phyloP scores from a whole-genome alignment of 441 rosid genomes.

The Populus trichocarpa region DNA sequence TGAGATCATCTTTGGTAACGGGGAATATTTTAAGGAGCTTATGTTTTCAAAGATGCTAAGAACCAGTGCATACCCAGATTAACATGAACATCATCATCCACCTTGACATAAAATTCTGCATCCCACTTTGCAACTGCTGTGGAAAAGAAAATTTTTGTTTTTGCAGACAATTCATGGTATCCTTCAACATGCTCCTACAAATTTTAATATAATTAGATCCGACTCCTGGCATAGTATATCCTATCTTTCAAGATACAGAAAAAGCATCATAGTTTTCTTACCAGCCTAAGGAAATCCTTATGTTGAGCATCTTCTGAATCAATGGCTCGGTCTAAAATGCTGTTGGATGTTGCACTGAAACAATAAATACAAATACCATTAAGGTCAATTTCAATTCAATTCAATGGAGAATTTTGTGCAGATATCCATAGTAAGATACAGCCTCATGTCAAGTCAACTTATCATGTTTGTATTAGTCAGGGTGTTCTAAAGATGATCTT shows the following conservation, averaged over 20 bases:
- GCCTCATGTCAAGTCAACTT: background rate
- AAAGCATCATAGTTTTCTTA: slow-evolving; percentile 16
- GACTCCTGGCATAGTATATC: background rate
- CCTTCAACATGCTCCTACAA: slow-evolving; percentile 90
- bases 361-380: slow-evolving; percentile 3
- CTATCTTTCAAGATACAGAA: background rate
- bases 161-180: slow-evolving; percentile 88
- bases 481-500: background rate
- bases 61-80: slow-evolving; percentile 57
- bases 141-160: slow-evolving; percentile 74
- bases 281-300: slow-evolving; percentile 92
- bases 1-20: background rate
- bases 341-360: slow-evolving; percentile 78
- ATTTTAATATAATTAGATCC: background rate
- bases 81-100: slow-evolving; percentile 92
- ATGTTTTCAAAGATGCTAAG: background rate
- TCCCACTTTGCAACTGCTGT: slow-evolving; percentile 85
- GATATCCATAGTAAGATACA: background rate
- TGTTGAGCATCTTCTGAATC: slow-evolving; percentile 87
- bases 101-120: slow-evolving; percentile 90
- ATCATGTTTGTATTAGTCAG: background rate
- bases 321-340: slow-evolving; percentile 89
- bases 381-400: slow-evolving; percentile 7
- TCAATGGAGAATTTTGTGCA: slow-evolving; percentile 1
- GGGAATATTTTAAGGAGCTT: background rate